Conservation (phyloP, 257 asterid genomes). For the Gynochthodes officinalis region DNA sequence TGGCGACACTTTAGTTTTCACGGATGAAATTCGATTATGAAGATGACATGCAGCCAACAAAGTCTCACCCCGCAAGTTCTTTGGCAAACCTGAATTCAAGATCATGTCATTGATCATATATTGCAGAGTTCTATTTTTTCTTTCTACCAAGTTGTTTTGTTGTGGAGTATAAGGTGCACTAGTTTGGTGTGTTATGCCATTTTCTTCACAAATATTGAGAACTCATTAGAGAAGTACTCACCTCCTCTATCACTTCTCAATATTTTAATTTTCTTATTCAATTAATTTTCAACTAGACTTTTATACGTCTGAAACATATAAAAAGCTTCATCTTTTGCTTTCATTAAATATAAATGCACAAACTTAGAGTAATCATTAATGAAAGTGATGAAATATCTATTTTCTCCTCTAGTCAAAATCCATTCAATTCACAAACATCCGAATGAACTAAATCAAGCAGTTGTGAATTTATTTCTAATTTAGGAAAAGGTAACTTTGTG, state of each 20-base stretch:
- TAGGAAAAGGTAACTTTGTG: not conserved
- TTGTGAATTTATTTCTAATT: not conserved
- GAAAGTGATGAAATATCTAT: not conserved
- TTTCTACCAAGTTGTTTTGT: not conserved
- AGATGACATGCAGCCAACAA: not conserved
- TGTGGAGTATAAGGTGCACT: slow-evolving; percentile 5
- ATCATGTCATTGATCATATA: not conserved
- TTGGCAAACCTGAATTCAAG: not conserved
- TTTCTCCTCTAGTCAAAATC: not conserved
- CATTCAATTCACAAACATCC: slow-evolving; percentile 9
- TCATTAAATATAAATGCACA: not conserved
- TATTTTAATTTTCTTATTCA: no score
- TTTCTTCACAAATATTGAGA: no score
- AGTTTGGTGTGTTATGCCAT: no score
- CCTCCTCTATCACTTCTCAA: no score
- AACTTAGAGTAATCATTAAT: not conserved
- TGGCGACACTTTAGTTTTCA: no score
- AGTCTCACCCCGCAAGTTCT: not conserved
- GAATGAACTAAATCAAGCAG: not conserved
- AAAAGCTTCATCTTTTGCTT: not conserved
- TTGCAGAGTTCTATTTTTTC: not conserved
- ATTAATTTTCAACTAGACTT: not conserved
- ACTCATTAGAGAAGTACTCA: no score
- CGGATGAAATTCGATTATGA: no score
- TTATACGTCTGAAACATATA: not conserved